Evolutionary conservation across 1,284 basidiomycete genomes (phyloP).

Genomic region (Gymnopus androsaceus): DNA sequence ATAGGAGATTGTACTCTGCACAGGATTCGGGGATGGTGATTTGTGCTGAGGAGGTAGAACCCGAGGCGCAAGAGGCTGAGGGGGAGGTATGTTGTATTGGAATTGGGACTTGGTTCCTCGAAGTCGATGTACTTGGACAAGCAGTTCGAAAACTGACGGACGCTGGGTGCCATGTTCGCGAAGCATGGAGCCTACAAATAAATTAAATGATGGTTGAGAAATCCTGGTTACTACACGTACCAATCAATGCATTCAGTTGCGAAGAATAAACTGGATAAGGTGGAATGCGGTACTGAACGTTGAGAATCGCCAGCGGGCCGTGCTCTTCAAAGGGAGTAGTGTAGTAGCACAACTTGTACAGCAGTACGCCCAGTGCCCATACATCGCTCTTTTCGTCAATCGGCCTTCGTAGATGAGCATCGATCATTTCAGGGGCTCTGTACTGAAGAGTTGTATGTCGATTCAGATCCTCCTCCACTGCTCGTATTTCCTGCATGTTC

Average conservation of each 20-base stretch:
- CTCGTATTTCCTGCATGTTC: conserved; percentile 79
- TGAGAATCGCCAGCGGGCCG: conserved; percentile 93
- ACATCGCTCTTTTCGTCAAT: conserved; percentile 95
- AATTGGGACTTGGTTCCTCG: conserved; percentile 83
- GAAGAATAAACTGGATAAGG: conserved; percentile 91
- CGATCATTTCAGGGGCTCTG: conserved; percentile 97
- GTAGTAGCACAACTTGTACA: conserved; percentile 97
- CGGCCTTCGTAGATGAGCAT: conserved; percentile 80
- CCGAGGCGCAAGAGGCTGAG: conserved; percentile 50
- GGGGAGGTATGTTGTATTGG: conserved; percentile 59
- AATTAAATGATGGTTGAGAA: conserved; percentile 5
- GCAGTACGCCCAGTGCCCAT: conserved; percentile 93
- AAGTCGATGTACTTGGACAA: conserved; percentile 75
- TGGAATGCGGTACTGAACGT: conserved; percentile 94
- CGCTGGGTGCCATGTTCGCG: conserved; percentile 83
- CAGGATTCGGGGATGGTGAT: conserved; percentile 34
- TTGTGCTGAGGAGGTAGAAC: conserved; percentile 30
- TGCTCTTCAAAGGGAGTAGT: conserved; percentile 99
- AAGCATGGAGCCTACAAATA: conserved; percentile 74
- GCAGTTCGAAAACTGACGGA: conserved; percentile 80
- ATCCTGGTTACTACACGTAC: conserved; percentile 46
- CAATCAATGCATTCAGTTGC: conserved; percentile 85
- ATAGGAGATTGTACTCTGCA: conserved; percentile 45
- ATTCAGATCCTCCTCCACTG: conserved; percentile 90
- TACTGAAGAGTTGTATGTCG: conserved; percentile 95